phyloP scores from a whole-genome alignment of 192 early-diverging fungal species.

The Gamsiella multidivaricata region DNA sequence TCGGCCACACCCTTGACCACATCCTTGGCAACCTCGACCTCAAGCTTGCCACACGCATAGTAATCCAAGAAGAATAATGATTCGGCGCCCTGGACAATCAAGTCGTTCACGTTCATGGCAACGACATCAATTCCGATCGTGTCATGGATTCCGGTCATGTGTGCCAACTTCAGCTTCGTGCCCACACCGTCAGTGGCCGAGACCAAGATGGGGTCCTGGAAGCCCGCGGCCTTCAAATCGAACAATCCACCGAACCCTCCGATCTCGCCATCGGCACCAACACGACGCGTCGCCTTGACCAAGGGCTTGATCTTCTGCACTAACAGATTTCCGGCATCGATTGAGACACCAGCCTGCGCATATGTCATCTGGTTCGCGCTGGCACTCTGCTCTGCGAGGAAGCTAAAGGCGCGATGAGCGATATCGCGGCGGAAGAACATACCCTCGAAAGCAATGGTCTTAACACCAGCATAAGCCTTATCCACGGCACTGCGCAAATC shows the following conservation, averaged over 20 bases:
- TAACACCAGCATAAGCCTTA: conserved; percentile 77
- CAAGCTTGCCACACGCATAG: conserved; percentile 94
- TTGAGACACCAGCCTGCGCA: conserved; percentile 94
- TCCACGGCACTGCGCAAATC: conserved; percentile 84
- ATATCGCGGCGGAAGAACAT: conserved; percentile 95
- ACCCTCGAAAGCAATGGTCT: conserved; percentile 82
- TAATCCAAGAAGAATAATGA: conserved; percentile 99
- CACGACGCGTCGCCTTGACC: conserved; percentile 91
- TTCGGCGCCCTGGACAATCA: conserved; percentile 98
- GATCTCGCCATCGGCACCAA: conserved; percentile 96
- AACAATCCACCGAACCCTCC: conserved; percentile 99
- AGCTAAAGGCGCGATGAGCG: conserved; percentile 73
- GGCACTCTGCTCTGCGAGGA: conserved; percentile 44
- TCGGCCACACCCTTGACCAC: conserved; percentile 94
- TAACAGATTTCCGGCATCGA: conserved; percentile 95
- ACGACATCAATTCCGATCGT: conserved; percentile 98
- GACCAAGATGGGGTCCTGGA: conserved; percentile 92
- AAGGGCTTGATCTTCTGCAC: conserved; percentile 96
- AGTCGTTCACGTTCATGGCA: conserved; percentile 99
- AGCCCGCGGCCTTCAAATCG: conserved; percentile 94
- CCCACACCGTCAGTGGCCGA: conserved; percentile 99
- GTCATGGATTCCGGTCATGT: conserved; percentile 84
- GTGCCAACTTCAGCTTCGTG: conserved; percentile 98
- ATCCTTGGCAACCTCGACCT: conserved; percentile 89
- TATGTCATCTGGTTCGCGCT: conserved; percentile 78